Evolutionary conservation across 2,329 filamentous ascomycete species (phyloP).

Genomic region (Apiospora sp.): DNA sequence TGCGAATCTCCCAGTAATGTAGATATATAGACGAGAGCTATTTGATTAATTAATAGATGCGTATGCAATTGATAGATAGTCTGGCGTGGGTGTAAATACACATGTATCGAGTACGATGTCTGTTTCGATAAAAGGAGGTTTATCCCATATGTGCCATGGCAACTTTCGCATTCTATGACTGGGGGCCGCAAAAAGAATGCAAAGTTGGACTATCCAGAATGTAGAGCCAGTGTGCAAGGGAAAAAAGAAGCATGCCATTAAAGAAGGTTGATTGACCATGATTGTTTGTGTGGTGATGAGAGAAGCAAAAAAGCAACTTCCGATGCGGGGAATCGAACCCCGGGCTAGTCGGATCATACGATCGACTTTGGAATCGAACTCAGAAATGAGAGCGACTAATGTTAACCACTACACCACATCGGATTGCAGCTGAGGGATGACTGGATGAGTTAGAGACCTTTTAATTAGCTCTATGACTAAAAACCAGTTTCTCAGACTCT

Average conservation of each 20-base stretch:
- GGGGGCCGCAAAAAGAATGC: neutral
- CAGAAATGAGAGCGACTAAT: conserved; percentile 44
- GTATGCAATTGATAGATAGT: neutral
- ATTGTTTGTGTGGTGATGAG: neutral
- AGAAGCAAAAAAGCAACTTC: conserved; percentile 30
- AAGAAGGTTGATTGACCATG: neutral
- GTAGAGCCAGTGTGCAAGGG: neutral
- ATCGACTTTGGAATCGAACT: conserved; percentile 37
- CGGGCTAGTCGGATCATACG: conserved; percentile 36
- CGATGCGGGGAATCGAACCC: conserved; percentile 42
- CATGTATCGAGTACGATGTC: neutral
- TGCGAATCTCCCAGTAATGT: neutral
- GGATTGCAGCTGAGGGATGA: conserved; percentile 31
- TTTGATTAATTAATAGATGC: neutral
- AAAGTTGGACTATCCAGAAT: too few relatives aligned
- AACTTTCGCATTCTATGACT: too few relatives aligned
- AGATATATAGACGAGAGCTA: neutral
- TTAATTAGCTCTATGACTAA: neutral
- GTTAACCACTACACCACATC: conserved; percentile 47
- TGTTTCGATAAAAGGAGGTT: too few relatives aligned
- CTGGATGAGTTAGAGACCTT: too few relatives aligned
- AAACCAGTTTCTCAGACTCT: too few relatives aligned
- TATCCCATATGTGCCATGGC: too few relatives aligned
- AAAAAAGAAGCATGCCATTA: neutral
- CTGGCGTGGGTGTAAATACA: neutral